phyloP scores from a whole-genome alignment of 2,329 filamentous ascomycete species.

The Fusarium caatingaense region DNA sequence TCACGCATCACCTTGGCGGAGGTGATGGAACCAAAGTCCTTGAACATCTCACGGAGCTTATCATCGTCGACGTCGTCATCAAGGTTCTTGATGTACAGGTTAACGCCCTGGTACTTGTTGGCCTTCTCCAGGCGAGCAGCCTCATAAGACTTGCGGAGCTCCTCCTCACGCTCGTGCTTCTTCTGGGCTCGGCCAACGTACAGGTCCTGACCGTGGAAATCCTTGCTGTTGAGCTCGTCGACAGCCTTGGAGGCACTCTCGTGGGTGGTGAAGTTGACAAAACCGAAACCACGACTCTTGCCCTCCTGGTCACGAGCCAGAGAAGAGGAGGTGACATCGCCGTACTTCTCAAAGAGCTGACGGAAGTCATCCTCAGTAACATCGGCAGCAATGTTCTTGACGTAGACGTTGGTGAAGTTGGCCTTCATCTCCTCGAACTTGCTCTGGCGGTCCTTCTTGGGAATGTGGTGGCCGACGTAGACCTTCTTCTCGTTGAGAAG shows the following conservation, averaged over 20 bases:
- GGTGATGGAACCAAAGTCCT: conserved; percentile 92
- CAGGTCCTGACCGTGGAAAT: conserved; percentile 93
- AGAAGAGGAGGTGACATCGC: conserved; percentile 94
- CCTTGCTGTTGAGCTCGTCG: conserved; percentile 89
- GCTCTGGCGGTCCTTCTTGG: conserved; percentile 99
- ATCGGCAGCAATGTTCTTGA: conserved; percentile 94
- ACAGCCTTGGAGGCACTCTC: conserved; percentile 88
- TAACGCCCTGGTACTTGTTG: conserved; percentile 99
- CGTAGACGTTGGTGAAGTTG: conserved; percentile 99
- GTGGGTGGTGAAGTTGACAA: conserved; percentile 95
- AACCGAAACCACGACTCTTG: conserved; percentile 95
- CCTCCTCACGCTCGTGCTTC: conserved; percentile 99
- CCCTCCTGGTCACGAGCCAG: conserved; percentile 89
- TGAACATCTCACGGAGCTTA: conserved; percentile 94
- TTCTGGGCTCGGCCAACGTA: conserved; percentile 99
- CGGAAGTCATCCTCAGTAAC: conserved; percentile 95
- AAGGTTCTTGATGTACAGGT: conserved; percentile 99
- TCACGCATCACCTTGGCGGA: conserved; percentile 99
- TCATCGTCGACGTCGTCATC: conserved; percentile 98
- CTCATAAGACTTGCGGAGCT: conserved; percentile 98
- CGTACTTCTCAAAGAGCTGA: conserved; percentile 88
- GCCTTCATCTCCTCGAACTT: conserved; percentile 99
- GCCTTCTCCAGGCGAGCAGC: conserved; percentile 97
- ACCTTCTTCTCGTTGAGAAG: conserved; percentile 99
- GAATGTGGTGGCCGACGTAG: conserved; percentile 98